phyloP scores from a whole-genome alignment of 1,139 yeast genomes.

The Protomyces gravidus region DNA sequence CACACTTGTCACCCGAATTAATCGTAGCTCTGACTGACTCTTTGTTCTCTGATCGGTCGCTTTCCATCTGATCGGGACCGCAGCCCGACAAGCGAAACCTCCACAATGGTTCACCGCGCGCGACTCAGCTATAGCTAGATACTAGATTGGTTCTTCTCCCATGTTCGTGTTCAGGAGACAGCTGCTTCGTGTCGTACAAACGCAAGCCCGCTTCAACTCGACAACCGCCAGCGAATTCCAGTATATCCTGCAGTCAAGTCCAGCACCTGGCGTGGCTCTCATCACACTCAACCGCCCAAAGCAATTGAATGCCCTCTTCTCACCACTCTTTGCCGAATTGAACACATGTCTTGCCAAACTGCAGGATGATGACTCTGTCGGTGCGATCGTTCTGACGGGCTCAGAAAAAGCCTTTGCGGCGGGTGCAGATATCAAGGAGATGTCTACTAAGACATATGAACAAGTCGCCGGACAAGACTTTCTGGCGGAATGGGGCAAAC shows the following conservation, averaged over 20 bases:
- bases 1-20: too few relatives aligned
- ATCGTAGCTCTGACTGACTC: too few relatives aligned
- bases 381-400: conserved; percentile 51
- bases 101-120: too few relatives aligned
- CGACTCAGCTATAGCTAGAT: too few relatives aligned
- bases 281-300: conserved; percentile 62
- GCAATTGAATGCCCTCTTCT: conserved; percentile 61
- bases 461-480: conserved; percentile 42
- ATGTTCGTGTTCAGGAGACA: conserved; percentile 15
- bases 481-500: conserved; percentile 44
- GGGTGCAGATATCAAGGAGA: conserved; percentile 54
- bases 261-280: conserved; percentile 40
- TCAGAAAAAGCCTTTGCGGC: conserved; percentile 50
- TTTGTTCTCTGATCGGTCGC: too few relatives aligned
- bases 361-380: conserved; percentile 44
- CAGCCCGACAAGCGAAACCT: too few relatives aligned
- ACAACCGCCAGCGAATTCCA: conserved; percentile 6
- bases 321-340: conserved; percentile 47
- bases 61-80: too few relatives aligned
- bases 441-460: conserved; percentile 45
- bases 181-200: not conserved
- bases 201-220: conserved; percentile 4
- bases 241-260: conserved; percentile 12
- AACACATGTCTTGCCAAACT: conserved; percentile 45
- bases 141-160: too few relatives aligned